Conservation (phyloP, 768 basidiomycete genomes). For the Tulasnella sp. region DNA sequence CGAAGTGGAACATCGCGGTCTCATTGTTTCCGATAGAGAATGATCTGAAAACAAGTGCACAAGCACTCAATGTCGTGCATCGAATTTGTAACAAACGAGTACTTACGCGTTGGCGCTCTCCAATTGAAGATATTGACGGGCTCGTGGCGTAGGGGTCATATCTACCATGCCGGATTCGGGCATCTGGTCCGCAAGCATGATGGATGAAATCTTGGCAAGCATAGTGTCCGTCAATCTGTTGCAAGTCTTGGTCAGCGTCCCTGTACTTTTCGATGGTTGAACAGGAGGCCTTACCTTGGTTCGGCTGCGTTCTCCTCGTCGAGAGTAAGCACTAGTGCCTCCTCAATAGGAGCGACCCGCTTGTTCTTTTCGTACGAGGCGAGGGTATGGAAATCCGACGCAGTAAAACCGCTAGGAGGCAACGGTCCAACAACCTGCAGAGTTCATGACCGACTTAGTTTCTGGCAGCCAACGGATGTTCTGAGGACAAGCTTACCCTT, state of each 20-base stretch:
- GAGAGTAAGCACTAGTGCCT: conserved; percentile 54
- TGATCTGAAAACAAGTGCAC: conserved; percentile 49
- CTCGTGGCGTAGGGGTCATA: conserved; percentile 51
- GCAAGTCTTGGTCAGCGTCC: conserved; percentile 50
- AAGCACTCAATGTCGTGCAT: not conserved
- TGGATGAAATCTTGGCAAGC: conserved; percentile 62
- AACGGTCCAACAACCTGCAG: conserved; percentile 78
- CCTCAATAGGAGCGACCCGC: conserved; percentile 68
- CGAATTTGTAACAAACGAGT: not conserved
- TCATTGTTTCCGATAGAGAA: conserved; percentile 70
- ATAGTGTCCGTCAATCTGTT: conserved; percentile 37
- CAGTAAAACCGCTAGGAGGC: conserved; percentile 57
- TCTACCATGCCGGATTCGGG: conserved; percentile 75
- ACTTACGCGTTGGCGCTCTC: conserved; percentile 68
- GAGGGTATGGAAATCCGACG: conserved; percentile 73
- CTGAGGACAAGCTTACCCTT: conserved; percentile 57
- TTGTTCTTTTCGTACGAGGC: conserved; percentile 74
- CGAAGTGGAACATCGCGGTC: conserved; percentile 70
- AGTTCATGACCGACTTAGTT: not conserved
- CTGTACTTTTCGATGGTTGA: conserved; percentile 34
- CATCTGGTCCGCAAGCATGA: conserved; percentile 69
- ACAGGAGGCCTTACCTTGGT: not conserved
- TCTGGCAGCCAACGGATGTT: conserved; percentile 24
- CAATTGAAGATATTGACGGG: conserved; percentile 62
- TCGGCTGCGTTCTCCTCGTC: not conserved